Base-by-base conservation (phyloP, 768 basidiomycete genomes). In the Sutorius australiensis region DNA sequence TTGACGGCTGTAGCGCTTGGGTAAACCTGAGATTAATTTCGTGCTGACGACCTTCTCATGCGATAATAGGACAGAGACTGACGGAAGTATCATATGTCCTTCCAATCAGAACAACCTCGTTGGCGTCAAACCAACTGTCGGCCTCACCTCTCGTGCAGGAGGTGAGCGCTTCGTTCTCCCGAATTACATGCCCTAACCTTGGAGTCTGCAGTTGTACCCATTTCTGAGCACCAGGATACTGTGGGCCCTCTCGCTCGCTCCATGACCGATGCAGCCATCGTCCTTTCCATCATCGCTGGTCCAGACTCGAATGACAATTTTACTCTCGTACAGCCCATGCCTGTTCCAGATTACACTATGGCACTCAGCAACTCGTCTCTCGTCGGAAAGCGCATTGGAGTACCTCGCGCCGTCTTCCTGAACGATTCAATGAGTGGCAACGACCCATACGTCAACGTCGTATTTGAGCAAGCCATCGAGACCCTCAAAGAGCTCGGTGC, bases 41-140 rank as follows among this genome's bases (percentile, higher is more conserved):
- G 33, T 31, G 41, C 32, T 16, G 19, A 31, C 5, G 27, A 17
- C n/a, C 19, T 11, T 28, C 45, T 51, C 28, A 46, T 32, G 9
- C 9, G 6, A 24, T 39, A 24, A 38, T 30, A 66, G 65, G 10
- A 73, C 78, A 3, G 80, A 81, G 50, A 80, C 80, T 0, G 75
- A 78, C 52, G 80, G 82, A 7, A 80, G 80, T 48, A 81, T 82
- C 27, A 77, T 73, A 4, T 81, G 75, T 54, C 83, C 81, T 21
- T 65, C 77, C 0, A 73, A 72, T 57, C 64, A 73, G 17, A 83
- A 83, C 48, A 83, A 83, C 55, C 38, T 83, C 6, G 82, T 73
- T 4, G 83, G 82, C 0, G 80, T 84, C 43, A 83, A 82, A 57
- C 80, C 83, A 0, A 84, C 80, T 3, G 74, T 84, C 9, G 83